phyloP scores from a whole-genome alignment of 441 rosid genomes.

The Manihot esculenta region DNA sequence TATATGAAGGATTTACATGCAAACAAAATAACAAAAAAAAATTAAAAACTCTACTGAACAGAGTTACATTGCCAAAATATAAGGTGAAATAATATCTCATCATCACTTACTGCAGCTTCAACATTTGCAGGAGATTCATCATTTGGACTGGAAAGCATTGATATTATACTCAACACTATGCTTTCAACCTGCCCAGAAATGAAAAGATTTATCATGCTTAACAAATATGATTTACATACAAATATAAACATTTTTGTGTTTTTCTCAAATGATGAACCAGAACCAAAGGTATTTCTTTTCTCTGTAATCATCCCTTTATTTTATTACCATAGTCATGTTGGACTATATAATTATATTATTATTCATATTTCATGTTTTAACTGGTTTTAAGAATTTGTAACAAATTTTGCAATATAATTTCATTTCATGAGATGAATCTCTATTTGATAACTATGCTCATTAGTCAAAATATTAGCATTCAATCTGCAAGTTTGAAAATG shows the following conservation, averaged over 20 bases:
- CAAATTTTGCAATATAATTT: no score
- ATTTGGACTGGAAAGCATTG: constrained; percentile 91
- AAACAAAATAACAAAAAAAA: neutral
- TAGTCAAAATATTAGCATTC: neutral
- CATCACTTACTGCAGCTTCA: constrained; percentile 78
- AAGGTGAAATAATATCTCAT: neutral
- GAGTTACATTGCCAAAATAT: neutral
- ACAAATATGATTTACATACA: neutral
- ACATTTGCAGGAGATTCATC: constrained; percentile 93
- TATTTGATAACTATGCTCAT: neutral
- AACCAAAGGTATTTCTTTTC: no score
- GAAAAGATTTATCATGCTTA: neutral
- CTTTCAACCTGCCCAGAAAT: constrained; percentile 72
- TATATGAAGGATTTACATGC: neutral
- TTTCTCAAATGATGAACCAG: neutral
- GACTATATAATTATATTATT: no score
- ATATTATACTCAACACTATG: constrained; percentile 84
- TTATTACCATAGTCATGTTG: no score
- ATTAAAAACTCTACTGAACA: neutral
- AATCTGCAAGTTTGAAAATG: neutral
- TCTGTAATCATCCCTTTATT: no score
- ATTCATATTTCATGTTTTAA: no score
- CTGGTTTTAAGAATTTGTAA: no score
- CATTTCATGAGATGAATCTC: neutral
- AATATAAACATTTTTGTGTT: neutral